A percentile compares a stretch with the other conserved stretches of the same genome.
Conservation (phyloP, 2,329 filamentous ascomycete genomes). For the Alternaria solani region DNA sequence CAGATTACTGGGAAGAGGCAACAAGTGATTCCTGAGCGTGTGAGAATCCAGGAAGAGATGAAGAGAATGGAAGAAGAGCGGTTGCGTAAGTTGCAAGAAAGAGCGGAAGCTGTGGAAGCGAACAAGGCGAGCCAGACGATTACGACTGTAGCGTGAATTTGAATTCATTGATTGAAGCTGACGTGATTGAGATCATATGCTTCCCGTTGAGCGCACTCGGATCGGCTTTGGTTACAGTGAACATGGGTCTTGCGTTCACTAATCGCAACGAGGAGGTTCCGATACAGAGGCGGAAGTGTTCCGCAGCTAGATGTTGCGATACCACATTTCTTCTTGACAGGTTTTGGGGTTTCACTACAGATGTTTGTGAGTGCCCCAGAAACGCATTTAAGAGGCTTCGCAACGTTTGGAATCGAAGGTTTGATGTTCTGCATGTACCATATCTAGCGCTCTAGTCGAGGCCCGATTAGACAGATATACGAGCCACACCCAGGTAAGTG, state of each 20-base stretch:
- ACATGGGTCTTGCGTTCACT: neutral
- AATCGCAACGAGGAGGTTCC: neutral
- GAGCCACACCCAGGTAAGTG: neutral
- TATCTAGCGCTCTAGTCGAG: neutral
- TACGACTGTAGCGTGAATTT: conserved; percentile 7
- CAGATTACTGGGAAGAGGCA: conserved; percentile 61
- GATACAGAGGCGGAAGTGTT: neutral
- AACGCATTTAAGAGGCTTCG: neutral
- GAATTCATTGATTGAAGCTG: neutral
- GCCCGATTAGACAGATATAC: neutral
- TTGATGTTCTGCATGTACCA: neutral
- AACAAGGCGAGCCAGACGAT: conserved; percentile 2
- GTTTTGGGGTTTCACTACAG: neutral
- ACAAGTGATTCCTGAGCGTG: conserved; percentile 59
- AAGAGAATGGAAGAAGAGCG: conserved; percentile 59
- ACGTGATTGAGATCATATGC: neutral
- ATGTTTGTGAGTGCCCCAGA: neutral
- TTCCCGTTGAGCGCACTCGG: neutral
- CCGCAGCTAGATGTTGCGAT: neutral
- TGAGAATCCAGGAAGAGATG: conserved; percentile 61
- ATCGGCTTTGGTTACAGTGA: neutral
- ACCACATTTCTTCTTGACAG: neutral
- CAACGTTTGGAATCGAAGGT: neutral
- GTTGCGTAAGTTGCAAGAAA: conserved; percentile 46
- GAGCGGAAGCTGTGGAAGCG: conserved; percentile 15